Evolutionary conservation across 2,329 filamentous ascomycete genomes (phyloP), one percentile per base, ranked within the genome.

Genomic region (Penicillium palitans): DNA sequence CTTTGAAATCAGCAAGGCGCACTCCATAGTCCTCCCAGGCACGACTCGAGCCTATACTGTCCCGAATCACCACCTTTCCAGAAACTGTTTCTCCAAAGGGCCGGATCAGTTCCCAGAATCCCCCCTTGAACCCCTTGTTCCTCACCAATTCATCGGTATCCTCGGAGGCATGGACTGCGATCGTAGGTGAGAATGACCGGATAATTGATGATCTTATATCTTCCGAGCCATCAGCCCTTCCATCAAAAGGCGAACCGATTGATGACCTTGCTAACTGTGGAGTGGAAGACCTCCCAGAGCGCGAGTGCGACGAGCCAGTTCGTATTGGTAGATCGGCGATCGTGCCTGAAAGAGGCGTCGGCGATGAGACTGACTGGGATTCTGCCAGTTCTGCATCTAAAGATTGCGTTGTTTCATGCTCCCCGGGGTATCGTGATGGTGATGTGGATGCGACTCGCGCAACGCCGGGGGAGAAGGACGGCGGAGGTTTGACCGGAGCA

Each of bases 21-120:
- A 99, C 84, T 1, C 91, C 89, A 75, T 92, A 99, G 73, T 98
- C 92, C 55, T 97, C 93, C 79, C 90, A 93, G 40, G 86, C 84
- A 70, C 87, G 87, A 71, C 91, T 93, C 44, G 88, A 85, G 9
- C 95, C 93, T 66, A 90, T 87, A 71, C 93, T 97, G 76, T 99
- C 95, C 67, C 95, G 83, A 55, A 98, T 88, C 4, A 90, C 90
- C 52, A 99, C 89, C 70, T 95, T 96, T 31, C 95, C 95, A 50
- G 89, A 85, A 0, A 98, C 84, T 17, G 83, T 85, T 76, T 99
- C 95, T 31, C 95, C 95, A 78, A 96, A 99, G 0, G 95, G 93
- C 51, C 93, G 83, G 56, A 99, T 78, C 25, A 99, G 79, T 74
- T 96, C 90, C 80, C 92, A 88, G 49, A 99, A 81, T 0, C 93